Conservation (phyloP, 768 basidiomycete genomes). For the Mycena sanguinolenta region DNA sequence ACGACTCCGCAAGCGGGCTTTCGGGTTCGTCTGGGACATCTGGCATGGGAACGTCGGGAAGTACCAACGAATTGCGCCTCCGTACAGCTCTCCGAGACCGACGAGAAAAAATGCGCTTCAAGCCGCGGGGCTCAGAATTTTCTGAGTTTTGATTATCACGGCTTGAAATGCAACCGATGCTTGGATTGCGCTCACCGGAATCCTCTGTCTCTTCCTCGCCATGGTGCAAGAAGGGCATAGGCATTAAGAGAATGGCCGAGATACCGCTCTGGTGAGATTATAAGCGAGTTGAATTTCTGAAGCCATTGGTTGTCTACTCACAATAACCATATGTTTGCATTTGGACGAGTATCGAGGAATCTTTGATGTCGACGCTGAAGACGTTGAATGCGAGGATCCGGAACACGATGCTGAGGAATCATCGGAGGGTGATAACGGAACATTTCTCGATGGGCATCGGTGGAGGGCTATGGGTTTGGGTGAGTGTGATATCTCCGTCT, state of each 20-base stretch:
- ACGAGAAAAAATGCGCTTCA: constrained; percentile 4
- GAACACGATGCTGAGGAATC: not conserved
- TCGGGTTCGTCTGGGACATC: not conserved
- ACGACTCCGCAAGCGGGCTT: no score
- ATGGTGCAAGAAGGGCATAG: constrained; percentile 9
- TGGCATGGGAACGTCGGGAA: constrained; percentile 15
- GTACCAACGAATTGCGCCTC: constrained; percentile 15
- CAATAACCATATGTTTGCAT: constrained; percentile 9
- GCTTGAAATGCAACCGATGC: no score
- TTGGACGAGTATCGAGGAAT: not conserved
- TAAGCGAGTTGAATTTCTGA: not conserved
- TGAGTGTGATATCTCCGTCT: not conserved
- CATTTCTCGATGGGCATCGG: not conserved
- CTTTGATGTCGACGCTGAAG: not conserved
- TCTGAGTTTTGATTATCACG: not conserved
- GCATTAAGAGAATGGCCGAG: constrained; percentile 6
- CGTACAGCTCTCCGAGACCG: not conserved
- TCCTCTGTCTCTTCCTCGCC: not conserved
- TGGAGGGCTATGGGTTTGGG: not conserved
- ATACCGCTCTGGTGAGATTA: constrained; percentile 17
- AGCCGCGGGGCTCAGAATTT: not conserved
- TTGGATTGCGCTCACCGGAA: not conserved
- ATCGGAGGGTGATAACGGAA: not conserved
- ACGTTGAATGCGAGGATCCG: not conserved
- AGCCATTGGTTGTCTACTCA: not conserved